These are phyloP conservation scores for Exophiala aquamarina DNA, from an alignment of 2,329 filamentous ascomycete genomes.

Conservation along the genomic window DNA sequence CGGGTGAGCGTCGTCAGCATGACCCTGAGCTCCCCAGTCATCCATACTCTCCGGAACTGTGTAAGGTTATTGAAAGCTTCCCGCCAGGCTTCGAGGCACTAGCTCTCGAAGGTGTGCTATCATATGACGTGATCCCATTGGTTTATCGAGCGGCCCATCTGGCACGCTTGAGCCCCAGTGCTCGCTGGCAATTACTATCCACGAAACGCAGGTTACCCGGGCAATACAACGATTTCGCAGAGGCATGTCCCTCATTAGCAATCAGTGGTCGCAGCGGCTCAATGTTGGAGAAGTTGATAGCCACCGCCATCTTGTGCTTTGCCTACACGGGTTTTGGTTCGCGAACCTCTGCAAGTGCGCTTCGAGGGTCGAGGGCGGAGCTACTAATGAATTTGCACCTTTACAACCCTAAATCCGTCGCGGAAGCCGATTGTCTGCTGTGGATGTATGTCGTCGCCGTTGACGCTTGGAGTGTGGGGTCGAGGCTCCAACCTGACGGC, in stretches of 20 bases:
- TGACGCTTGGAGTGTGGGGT: slow-evolving; percentile 1
- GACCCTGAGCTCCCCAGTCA: neutral
- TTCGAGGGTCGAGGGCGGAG: neutral
- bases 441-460: slow-evolving; percentile 8
- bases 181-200: neutral
- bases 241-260: slow-evolving; percentile 6
- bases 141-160: neutral
- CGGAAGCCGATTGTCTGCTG: neutral
- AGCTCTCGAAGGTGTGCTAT: neutral
- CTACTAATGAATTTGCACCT: neutral
- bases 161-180: neutral
- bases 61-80: neutral
- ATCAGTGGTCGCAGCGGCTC: neutral
- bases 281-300: slow-evolving; percentile 4
- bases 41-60: neutral
- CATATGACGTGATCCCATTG: slow-evolving; percentile 3
- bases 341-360: neutral
- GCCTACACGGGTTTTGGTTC: slow-evolving; percentile 1
- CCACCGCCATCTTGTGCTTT: slow-evolving; percentile 1
- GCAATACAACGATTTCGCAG: slow-evolving; percentile 4
- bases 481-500: neutral
- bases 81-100: slow-evolving; percentile 1
- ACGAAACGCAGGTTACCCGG: neutral
- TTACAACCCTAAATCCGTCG: neutral
- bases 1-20: slow-evolving; percentile 4